Base-by-base conservation (phyloP, 23 red algal species). In the Gracilariopsis chorda region DNA sequence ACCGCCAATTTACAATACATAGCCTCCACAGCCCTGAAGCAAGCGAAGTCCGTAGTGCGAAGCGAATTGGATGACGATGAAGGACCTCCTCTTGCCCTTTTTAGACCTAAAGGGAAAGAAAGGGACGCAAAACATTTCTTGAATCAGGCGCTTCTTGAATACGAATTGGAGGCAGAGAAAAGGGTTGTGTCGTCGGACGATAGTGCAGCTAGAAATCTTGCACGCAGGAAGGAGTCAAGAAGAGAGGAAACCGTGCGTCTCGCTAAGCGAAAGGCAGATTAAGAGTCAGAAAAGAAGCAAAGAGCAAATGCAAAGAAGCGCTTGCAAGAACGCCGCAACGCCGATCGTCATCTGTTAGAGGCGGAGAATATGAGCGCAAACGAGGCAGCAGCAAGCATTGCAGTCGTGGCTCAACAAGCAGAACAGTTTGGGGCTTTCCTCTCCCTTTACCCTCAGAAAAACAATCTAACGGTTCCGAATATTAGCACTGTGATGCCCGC, bases 361-460 rank as follows among this genome's bases (percentile, higher is more conserved):
- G 65, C 67, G 7, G 65, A 88, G 53, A 88, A 63, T 3, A 43
- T 19, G 30, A 62, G 56, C 39, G 41, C 84, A 10, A 75, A 88
- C 46, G 43, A 46, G 20, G 48, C 43, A 2, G 41, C 11, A 10
- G 84, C 84, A 32, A 76, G 63, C 59, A 48, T 43, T 11, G 49
- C 84, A 13, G 10, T 77, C 0, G 4, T 76, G 39, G 10, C 42
- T 35, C 0, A 0, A 23, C 84, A 75, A 48, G 44, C 16, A 0
- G 84, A 88, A 42, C 84, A 74, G 49, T 58, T 88, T 59, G 67
- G 53, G n/a, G n/a, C n/a, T n/a, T n/a, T n/a, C n/a, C n/a, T n/a
- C n/a, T n/a, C n/a, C n/a, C n/a, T n/a, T n/a, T n/a, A n/a, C n/a
- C n/a, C n/a, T n/a, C n/a, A n/a, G n/a, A n/a, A n/a, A n/a, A n/a